Evolutionary conservation across 495 filamentous ascomycete genomes (phyloP), one percentile per base, ranked within the genome.

Genomic region (Penicillium desertorum): DNA sequence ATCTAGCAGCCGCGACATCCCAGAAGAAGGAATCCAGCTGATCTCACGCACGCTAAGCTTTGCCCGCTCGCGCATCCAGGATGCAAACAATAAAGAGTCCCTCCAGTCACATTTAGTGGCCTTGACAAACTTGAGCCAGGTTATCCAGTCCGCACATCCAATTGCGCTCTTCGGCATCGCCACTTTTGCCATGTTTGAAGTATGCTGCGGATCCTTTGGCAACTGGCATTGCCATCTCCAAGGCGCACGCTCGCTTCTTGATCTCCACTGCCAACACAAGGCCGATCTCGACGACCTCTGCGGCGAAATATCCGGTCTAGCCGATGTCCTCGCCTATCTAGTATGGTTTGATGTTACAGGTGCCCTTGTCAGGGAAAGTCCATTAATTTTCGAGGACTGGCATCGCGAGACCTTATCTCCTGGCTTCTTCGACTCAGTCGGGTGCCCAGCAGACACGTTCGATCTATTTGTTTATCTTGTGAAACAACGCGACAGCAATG

Each of bases 321-420:
- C 57, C 4, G 62, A 73, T 36, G 61, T 73, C 2, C 57, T 73
- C 9, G 62, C 66, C 16, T 69, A 70, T 37, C 62, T 73, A 1
- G 64, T 71, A 1, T 73, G 70, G 70, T 73, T 69, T 42, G 70
- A 73, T 45, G 63, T 64, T 16, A 65, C 61, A 3, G 70, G 70
- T 3, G 62, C 69, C 14, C 51, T 73, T 4, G 60, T 68, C 25
- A 32, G 64, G 36, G 59, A 60, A 34, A 54, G 60, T 3, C 44
- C 52, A 0, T 54, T 73, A n/a, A 67, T 73, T 16, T 73, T 73
- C 41, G 67, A 70, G 20, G 60, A 65, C 50, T 73, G 66, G 69
- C 70, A 73, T 50, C 70, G 70, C 11, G 58, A 61, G 45, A 65
- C 60, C n/a, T 23, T 73, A 14, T 45, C 16, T 7, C 37, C 54